These are phyloP conservation scores for Choiromyces venosus DNA, from an alignment of 495 filamentous ascomycete genomes.

Conservation along the genomic window DNA sequence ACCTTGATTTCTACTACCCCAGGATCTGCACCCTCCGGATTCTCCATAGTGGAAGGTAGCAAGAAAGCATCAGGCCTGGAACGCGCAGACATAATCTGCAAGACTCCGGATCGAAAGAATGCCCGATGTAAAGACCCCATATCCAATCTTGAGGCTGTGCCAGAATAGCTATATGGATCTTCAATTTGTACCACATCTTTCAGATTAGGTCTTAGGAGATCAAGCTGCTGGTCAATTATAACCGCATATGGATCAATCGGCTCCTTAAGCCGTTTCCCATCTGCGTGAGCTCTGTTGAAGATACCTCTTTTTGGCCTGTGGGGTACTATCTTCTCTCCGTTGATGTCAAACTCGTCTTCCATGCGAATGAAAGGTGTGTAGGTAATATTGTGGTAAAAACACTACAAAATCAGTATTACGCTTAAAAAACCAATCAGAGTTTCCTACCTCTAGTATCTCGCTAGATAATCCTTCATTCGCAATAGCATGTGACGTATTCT, in stretches of 20 bases:
- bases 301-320: conserved; percentile 65
- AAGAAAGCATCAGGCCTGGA: conserved; percentile 94
- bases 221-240: conserved; percentile 82
- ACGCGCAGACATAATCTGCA: conserved; percentile 89
- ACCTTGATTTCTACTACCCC: conserved; percentile 96
- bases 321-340: conserved; percentile 64
- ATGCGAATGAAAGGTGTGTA: conserved; percentile 97
- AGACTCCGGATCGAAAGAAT: conserved; percentile 79
- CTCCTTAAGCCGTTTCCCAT: conserved; percentile 64
- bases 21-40: conserved; percentile 79
- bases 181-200: conserved; percentile 89
- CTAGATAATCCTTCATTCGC: conserved; percentile 81
- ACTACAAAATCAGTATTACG: conserved; percentile 43
- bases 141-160: conserved; percentile 66
- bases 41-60: conserved; percentile 71
- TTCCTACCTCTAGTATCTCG: conserved; percentile 64
- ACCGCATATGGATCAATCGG: conserved; percentile 92
- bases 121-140: conserved; percentile 72
- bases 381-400: conserved; percentile 96
- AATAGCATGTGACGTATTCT: conserved; percentile 59
- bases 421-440: neutral
- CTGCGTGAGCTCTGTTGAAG: conserved; percentile 60
- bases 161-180: conserved; percentile 83
- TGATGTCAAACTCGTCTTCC: conserved; percentile 82
- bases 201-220: conserved; percentile 71